Conservation (phyloP, 2,329 filamentous ascomycete genomes). For the Plenodomus biglobosus region DNA sequence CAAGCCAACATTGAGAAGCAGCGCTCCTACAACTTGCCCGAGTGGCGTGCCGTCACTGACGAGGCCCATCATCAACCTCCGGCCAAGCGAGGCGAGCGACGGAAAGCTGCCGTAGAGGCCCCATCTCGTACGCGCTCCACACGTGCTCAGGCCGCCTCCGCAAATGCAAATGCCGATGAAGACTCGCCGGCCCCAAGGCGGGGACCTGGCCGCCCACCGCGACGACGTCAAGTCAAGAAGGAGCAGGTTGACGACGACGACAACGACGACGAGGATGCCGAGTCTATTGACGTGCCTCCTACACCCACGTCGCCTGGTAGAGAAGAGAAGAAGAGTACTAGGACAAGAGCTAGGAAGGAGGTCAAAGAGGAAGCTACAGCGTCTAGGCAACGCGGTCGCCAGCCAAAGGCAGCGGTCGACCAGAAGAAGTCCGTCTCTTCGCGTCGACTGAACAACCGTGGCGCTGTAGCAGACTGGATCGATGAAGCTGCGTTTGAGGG, state of each 20-base stretch:
- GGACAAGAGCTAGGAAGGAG: slow-evolving; percentile 34
- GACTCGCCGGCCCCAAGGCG: slow-evolving; percentile 49
- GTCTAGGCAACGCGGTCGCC: slow-evolving; percentile 60
- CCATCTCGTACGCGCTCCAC: slow-evolving; percentile 39
- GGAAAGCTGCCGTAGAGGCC: slow-evolving; percentile 50
- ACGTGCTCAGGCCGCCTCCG: slow-evolving; percentile 32
- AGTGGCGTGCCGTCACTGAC: slow-evolving; percentile 92
- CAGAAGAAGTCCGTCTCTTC: slow-evolving; percentile 73
- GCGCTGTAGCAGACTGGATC: slow-evolving; percentile 74
- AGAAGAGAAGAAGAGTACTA: slow-evolving; percentile 41
- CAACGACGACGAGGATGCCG: slow-evolving; percentile 40
- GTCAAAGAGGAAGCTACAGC: slow-evolving; percentile 48
- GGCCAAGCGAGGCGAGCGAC: slow-evolving; percentile 80
- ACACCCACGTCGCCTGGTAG: slow-evolving; percentile 49
- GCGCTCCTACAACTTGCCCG: slow-evolving; percentile 91
- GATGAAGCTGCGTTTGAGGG: slow-evolving; percentile 89
- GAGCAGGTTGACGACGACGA: slow-evolving; percentile 28
- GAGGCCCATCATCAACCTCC: slow-evolving; percentile 96
- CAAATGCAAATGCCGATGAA: slow-evolving; percentile 40
- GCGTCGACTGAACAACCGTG: slow-evolving; percentile 80
- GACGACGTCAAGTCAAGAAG: slow-evolving; percentile 25
- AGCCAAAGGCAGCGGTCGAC: slow-evolving; percentile 38
- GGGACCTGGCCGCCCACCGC: slow-evolving; percentile 52
- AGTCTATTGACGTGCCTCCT: slow-evolving; percentile 41
- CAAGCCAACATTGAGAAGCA: slow-evolving; percentile 97